Evolutionary conservation across 208 protist genomes (phyloP), one percentile per base, ranked within the genome.

Genomic region (Leishmania tarentolae): DNA sequence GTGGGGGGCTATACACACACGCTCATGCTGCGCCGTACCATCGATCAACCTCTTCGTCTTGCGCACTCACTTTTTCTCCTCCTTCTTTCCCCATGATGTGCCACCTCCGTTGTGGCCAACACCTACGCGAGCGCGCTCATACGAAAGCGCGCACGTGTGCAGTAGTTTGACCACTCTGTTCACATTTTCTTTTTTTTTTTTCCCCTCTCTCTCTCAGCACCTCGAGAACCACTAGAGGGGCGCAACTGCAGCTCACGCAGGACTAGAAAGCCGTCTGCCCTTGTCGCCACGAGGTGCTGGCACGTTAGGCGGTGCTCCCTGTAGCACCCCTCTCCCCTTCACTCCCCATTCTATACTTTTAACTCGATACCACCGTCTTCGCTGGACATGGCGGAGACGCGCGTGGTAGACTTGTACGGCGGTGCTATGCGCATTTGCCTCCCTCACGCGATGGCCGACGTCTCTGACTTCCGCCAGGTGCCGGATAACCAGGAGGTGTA

Each of bases 401-500:
- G 63, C 17, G 77, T 47, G 31, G 84, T 91, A 0, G 80, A 91
- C 24, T 76, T 97, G 35, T 97, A 89, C 84, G 93, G 93, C 47
- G 93, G 93, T 2, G 93, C 93, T 40, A 94, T 97, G 80, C 79
- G 76, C 35, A 86, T 86, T 31, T 17, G 61, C 7, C 66, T 95
- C 37, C 88, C 91, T 19, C 31, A 46, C 13, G 42, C 77, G 44
- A 79, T 90, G 73, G 76, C 75, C 0, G 93, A 97, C 78, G 88
- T 93, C 47, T 95, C 91, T n/a, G 80, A 87, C 57, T 88, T 93
- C 35, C 87, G 91, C 5, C 91, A 94, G 65, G 89, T 97, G 57
- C 93, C 93, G 3, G 93, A 97, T 83, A 87, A 92, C 53, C 92
- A 95, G 71, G 91, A 97, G 69, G 91, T 97, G 73, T 94, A 91